Base-by-base conservation (phyloP, 768 basidiomycete species). In the Panaeolus cyanescens region DNA sequence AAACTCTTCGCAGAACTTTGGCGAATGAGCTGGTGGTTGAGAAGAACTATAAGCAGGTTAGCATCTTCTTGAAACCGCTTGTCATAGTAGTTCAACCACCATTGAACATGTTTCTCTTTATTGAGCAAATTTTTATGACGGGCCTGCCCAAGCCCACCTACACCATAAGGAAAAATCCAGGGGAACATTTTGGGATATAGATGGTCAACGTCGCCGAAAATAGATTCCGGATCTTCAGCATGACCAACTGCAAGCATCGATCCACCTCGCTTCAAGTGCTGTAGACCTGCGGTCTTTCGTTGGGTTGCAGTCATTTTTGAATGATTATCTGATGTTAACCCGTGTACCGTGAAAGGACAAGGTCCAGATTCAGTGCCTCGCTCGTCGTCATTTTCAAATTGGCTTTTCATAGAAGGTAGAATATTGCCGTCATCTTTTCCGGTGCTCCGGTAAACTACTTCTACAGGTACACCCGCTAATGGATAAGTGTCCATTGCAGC, bases 271-370 rank as follows among this genome's bases (percentile, higher is more conserved):
- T 67, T 63, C 22, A 77, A 63, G 59, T 75, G 68, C 28, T 69
- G 40, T 15, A 72, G 20, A 1, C 74, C 74, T 15, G 59, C 53
- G 4, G 63, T 67, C 34, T 68, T 67, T 1, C 65, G 42, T 19
- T 50, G 50, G 10, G 61, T 56, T 2, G 65, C 22, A 0, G 66
- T 19, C 42, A 73, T 65, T 9, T 63, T 58, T 19, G 58, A 22
- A 5, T 71, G 55, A 9, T 70, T 34, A n/a, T 69, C 63, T 1
- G 71, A 70, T 2, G 70, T 73, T 0, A 82, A 17, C 9, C 77
- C 75, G 62, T 78, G 75, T 0, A 82, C 76, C 15, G 69, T 59
- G 59, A 80, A 79, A 0, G 78, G 68, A 64, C 79, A 80, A 0
- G 31, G 32, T 6, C 75, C 78, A 0, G 56, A 36, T 15, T 62